A percentile compares a stretch with the other conserved stretches of the same genome.
These are phyloP conservation scores for Penicillium parvum DNA, from an alignment of 495 filamentous ascomycete genomes.

Conservation along the genomic window DNA sequence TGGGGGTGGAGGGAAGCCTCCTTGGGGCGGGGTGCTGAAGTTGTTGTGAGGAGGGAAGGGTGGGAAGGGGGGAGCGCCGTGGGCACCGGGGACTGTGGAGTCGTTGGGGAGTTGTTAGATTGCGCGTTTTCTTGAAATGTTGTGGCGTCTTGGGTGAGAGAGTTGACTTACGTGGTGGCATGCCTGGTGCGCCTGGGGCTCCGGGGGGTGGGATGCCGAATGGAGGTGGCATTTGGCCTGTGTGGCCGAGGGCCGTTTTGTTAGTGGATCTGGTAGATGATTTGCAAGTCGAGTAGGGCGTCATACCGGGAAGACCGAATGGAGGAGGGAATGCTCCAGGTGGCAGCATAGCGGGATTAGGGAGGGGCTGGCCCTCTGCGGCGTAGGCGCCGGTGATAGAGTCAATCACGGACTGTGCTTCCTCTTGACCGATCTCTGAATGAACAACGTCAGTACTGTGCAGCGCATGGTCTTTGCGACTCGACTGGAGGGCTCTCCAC, in stretches of 20 bases:
- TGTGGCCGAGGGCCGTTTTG: constrained; percentile 34
- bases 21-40: constrained; percentile 31
- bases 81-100: constrained; percentile 50
- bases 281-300: too few relatives aligned
- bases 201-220: constrained; percentile 50
- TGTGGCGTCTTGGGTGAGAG: neutral
- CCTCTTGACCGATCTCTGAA: constrained; percentile 94
- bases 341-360: constrained; percentile 72
- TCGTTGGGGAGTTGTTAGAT: neutral
- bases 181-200: constrained; percentile 40
- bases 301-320: constrained; percentile 55
- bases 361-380: constrained; percentile 80
- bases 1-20: constrained; percentile 22
- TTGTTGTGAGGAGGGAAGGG: constrained; percentile 38
- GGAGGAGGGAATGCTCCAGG: constrained; percentile 47
- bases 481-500: constrained; percentile 11
- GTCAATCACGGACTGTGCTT: constrained; percentile 97
- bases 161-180: constrained; percentile 44
- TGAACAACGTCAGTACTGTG: constrained; percentile 3
- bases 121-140: constrained; percentile 15
- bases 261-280: too few relatives aligned
- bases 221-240: constrained; percentile 52
- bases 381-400: constrained; percentile 93
- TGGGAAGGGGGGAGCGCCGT: constrained; percentile 63
- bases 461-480: neutral